These are phyloP conservation scores for Pseudocercospora fijiensis DNA, from an alignment of 2,329 filamentous ascomycete species.

Conservation along the genomic window DNA sequence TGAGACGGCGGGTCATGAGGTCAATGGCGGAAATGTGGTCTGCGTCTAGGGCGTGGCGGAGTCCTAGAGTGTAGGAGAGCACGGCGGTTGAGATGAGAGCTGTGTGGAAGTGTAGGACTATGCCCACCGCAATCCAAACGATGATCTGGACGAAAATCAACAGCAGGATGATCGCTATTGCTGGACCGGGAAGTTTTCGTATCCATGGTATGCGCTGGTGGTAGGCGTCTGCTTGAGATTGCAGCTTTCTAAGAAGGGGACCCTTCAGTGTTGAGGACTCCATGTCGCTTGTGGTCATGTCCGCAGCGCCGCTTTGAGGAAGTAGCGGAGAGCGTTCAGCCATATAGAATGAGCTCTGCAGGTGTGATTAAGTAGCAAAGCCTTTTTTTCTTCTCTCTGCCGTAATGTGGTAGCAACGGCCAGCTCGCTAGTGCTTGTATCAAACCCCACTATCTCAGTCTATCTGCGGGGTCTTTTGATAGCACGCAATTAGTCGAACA, in stretches of 20 bases:
- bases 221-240: conserved; percentile 36
- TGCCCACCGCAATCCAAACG: conserved; percentile 59
- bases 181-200: conserved; percentile 56
- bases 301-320: neutral
- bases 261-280: conserved; percentile 7
- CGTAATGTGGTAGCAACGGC: neutral
- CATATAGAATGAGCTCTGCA: neutral
- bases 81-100: conserved; percentile 75
- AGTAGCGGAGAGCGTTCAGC: neutral
- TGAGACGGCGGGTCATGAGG: conserved; percentile 84
- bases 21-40: conserved; percentile 93
- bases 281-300: conserved; percentile 3
- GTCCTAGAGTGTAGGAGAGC: conserved; percentile 81
- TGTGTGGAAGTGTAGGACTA: conserved; percentile 51
- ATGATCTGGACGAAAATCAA: conserved; percentile 56
- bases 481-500: conserved; percentile 3
- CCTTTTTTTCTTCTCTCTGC: neutral
- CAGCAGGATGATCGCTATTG: conserved; percentile 57
- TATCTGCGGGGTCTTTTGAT: conserved; percentile 22
- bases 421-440: neutral
- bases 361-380: neutral
- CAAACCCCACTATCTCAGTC: conserved; percentile 3
- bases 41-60: conserved; percentile 95
- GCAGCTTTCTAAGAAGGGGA: conserved; percentile 20
- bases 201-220: conserved; percentile 57